Evolutionary conservation across 495 filamentous ascomycete species (phyloP).

Genomic region (Gamarada debralockiae): DNA sequence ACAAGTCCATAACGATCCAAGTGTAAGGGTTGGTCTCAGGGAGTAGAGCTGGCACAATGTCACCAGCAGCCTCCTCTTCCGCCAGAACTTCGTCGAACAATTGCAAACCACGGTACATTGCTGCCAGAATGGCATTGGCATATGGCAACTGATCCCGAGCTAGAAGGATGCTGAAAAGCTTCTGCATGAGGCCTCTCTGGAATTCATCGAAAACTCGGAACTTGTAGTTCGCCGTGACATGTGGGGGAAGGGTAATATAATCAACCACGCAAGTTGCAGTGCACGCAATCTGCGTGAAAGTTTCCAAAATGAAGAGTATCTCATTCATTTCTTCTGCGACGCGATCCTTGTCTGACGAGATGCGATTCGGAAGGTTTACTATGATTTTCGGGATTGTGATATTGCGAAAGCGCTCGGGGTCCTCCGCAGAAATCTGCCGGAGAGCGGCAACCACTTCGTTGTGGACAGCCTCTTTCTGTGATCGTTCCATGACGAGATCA

Average conservation of each 20-base stretch:
- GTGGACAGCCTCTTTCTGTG: not conserved
- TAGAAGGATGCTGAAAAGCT: not conserved
- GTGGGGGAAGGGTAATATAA: not conserved
- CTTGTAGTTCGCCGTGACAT: not conserved
- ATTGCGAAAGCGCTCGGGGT: conserved; percentile 9
- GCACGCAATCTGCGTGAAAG: conserved; percentile 15
- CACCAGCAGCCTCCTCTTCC: not conserved
- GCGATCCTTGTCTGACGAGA: not conserved
- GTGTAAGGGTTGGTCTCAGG: conserved; percentile 5
- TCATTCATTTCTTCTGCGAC: not conserved
- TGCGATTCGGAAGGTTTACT: conserved; percentile 7
- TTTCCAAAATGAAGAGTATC: conserved; percentile 1
- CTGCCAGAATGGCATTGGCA: conserved; percentile 8
- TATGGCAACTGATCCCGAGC: conserved; percentile 7
- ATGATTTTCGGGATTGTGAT: conserved; percentile 11
- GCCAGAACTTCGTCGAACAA: conserved; percentile 7
- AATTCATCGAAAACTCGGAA: conserved; percentile 14
- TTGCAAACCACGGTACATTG: conserved; percentile 6
- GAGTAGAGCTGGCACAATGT: not conserved
- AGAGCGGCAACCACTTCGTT: conserved; percentile 6
- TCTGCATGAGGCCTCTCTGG: conserved; percentile 3
- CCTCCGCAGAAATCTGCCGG: conserved; percentile 2
- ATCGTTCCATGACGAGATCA: not conserved
- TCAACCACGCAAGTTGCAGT: conserved; percentile 1
- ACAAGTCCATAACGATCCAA: conserved; percentile 2